A percentile compares a stretch with the other conserved stretches of the same genome.
These are phyloP conservation scores for Podila horticola DNA, from an alignment of 192 early-diverging fungal genomes.

Conservation along the genomic window DNA sequence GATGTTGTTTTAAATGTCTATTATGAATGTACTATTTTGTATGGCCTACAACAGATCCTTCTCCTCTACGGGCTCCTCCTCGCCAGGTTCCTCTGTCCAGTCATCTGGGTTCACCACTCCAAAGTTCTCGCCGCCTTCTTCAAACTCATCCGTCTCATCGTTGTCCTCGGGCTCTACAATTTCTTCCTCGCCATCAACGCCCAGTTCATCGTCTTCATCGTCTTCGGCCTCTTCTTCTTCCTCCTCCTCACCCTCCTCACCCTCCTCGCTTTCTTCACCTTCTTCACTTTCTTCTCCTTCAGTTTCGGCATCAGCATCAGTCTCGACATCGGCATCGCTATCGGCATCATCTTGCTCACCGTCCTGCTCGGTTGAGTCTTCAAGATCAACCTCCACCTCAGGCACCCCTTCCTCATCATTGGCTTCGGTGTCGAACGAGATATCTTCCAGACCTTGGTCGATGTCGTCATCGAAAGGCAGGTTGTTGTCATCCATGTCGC, in stretches of 20 bases:
- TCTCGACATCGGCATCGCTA: background rate
- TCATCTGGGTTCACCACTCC: conserved; percentile 4
- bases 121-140: background rate
- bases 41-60: conserved; percentile 13
- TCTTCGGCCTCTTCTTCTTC: conserved; percentile 8
- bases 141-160: background rate
- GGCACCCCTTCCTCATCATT: background rate
- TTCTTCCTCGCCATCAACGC: background rate
- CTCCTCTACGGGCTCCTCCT: background rate
- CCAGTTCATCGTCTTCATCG: conserved; percentile 2
- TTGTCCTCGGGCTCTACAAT: background rate
- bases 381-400: conserved; percentile 44
- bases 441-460: conserved; percentile 26
- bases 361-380: conserved; percentile 9
- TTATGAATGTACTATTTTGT: too few relatives aligned
- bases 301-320: background rate
- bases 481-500: conserved; percentile 7
- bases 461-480: background rate
- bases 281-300: conserved; percentile 4
- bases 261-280: background rate
- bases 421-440: conserved; percentile 6
- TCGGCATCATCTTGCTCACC: background rate
- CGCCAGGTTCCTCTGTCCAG: background rate
- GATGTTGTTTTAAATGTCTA: too few relatives aligned
- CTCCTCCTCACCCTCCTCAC: conserved; percentile 10